Conservation (phyloP, 441 rosid genomes). For the Pelargonium australe region DNA sequence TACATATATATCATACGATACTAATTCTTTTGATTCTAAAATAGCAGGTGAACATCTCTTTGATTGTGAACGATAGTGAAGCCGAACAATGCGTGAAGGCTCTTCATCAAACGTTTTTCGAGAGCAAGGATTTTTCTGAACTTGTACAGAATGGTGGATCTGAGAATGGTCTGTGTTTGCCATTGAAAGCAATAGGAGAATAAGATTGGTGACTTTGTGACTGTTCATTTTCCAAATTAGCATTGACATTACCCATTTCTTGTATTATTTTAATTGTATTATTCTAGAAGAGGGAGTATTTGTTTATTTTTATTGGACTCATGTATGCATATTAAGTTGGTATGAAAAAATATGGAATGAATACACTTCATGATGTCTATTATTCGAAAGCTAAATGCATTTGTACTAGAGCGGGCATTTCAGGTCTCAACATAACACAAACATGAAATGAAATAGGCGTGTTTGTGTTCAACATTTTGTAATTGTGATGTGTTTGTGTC, state of each 20-base stretch:
- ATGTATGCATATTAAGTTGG: too few species aligned
- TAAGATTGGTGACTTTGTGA: conserved; percentile 3
- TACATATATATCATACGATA: conserved; percentile 25
- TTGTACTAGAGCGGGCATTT: too few species aligned
- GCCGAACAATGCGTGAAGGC: conserved; percentile 79
- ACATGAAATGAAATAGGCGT: too few species aligned
- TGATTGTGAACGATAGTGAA: conserved; percentile 75
- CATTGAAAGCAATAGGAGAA: background rate
- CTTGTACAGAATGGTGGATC: conserved; percentile 5
- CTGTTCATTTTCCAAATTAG: background rate
- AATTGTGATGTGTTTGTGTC: too few species aligned
- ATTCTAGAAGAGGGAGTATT: too few species aligned
- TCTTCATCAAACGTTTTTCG: conserved; percentile 70
- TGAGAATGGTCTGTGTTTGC: background rate
- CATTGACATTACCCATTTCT: background rate
- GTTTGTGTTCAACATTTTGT: too few species aligned
- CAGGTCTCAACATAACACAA: too few species aligned
- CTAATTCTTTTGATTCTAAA: conserved; percentile 2
- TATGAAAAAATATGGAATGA: too few species aligned
- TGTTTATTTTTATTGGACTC: too few species aligned
- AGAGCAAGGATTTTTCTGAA: conserved; percentile 17
- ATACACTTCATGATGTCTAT: too few species aligned
- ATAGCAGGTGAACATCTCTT: conserved; percentile 69
- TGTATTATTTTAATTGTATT: too few species aligned
- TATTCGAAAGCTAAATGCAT: too few species aligned